Evolutionary conservation across 768 basidiomycete genomes (phyloP).

Genomic region (Stropharia rugosoannulata): DNA sequence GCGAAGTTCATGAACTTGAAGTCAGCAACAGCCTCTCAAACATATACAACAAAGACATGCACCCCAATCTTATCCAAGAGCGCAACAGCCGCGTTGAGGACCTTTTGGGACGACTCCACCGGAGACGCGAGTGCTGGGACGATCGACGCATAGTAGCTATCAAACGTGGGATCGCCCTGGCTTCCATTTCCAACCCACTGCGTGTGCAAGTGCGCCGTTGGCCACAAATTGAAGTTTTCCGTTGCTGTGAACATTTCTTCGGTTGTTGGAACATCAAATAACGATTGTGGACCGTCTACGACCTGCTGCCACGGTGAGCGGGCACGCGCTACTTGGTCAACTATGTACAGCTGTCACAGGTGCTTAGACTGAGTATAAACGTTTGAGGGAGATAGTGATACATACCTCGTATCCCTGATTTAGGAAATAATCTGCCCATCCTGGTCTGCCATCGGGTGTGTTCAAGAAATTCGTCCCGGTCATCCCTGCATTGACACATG

Average conservation of each 20-base stretch:
- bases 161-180: conserved; percentile 42
- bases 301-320: conserved; percentile 42
- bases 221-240: conserved; percentile 39
- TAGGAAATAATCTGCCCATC: conserved; percentile 60
- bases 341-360: conserved; percentile 35
- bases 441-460: conserved; percentile 50
- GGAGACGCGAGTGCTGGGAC: conserved; percentile 37
- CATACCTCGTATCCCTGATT: conserved; percentile 48
- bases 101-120: conserved; percentile 34
- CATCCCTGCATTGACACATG: conserved; percentile 34
- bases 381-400: neutral
- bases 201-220: conserved; percentile 43
- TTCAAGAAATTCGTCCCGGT: conserved; percentile 52
- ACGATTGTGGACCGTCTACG: conserved; percentile 34
- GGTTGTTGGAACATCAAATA: conserved; percentile 27
- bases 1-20: neutral
- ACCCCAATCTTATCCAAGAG: conserved; percentile 50
- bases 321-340: conserved; percentile 46
- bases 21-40: neutral
- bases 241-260: conserved; percentile 46
- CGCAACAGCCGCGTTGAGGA: conserved; percentile 38
- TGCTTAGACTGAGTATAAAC: neutral
- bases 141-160: conserved; percentile 43
- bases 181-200: conserved; percentile 56
- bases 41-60: conserved; percentile 14